Conservation (phyloP, 192 early-diverging fungal genomes). For the Rhizophagus sp. region DNA sequence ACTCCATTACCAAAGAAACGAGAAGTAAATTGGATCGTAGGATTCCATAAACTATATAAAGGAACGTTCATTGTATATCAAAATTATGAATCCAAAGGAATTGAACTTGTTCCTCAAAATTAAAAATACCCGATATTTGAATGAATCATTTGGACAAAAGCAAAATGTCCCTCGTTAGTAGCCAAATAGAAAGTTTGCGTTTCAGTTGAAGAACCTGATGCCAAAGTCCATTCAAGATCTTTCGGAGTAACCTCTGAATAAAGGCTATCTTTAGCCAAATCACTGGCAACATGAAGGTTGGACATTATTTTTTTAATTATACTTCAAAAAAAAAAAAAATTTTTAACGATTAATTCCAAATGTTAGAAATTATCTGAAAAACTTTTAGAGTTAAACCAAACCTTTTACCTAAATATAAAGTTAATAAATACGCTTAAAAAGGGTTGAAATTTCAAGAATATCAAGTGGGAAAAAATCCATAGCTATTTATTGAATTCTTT, state of each 20-base stretch:
- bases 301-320: neutral
- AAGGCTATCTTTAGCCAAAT: slow-evolving; percentile 38
- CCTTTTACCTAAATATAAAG: no score
- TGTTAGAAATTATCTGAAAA: no score
- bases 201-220: slow-evolving; percentile 80
- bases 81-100: neutral
- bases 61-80: neutral
- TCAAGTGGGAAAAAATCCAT: no score
- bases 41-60: slow-evolving; percentile 38
- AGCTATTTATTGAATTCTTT: no score
- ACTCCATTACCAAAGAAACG: slow-evolving; percentile 73
- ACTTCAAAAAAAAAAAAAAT: no score
- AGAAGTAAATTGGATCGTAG: slow-evolving; percentile 74
- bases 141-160: slow-evolving; percentile 91
- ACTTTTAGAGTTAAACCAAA: no score
- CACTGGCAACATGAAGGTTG: slow-evolving; percentile 21
- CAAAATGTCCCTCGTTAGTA: slow-evolving; percentile 69
- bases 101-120: neutral
- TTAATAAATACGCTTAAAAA: no score
- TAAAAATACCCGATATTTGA: slow-evolving; percentile 71
- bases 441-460: no score
- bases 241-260: slow-evolving; percentile 51
- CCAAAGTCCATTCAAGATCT: slow-evolving; percentile 70
- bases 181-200: slow-evolving; percentile 86
- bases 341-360: no score